phyloP scores from a whole-genome alignment of 108 stramenopile genomes.

The Chaetoceros tenuissimus region DNA sequence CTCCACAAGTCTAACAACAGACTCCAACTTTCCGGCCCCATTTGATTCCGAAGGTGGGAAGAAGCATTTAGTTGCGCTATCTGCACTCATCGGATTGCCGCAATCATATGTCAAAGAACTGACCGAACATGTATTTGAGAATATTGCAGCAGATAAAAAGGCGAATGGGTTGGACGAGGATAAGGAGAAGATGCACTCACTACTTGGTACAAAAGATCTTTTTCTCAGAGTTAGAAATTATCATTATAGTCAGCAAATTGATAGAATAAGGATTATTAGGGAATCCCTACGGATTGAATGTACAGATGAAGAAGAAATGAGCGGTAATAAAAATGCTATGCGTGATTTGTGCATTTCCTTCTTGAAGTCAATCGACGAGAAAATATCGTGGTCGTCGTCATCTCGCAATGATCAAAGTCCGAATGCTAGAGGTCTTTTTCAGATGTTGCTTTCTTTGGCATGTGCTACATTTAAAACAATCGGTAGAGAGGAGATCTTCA shows the following conservation, averaged over 20 bases:
- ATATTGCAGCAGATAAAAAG: not conserved
- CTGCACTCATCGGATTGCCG: conserved; percentile 27
- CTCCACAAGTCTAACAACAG: not conserved
- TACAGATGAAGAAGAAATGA: conserved; percentile 4
- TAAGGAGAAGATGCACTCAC: conserved; percentile 25
- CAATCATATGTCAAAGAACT: conserved; percentile 19
- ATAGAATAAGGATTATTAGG: conserved; percentile 29
- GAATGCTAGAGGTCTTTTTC: not conserved
- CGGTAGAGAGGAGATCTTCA: not conserved
- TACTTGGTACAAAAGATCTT: conserved; percentile 34
- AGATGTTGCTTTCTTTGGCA: conserved; percentile 11
- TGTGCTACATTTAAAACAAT: conserved; percentile 6
- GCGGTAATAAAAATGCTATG: not conserved
- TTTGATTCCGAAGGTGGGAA: conserved; percentile 37
- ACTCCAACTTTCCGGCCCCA: not conserved
- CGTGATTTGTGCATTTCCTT: not conserved
- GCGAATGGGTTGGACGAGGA: not conserved
- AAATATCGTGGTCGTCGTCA: not conserved
- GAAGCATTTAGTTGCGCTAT: conserved; percentile 27
- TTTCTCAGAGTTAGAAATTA: conserved; percentile 16
- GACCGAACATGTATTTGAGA: not conserved
- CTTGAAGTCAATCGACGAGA: not conserved
- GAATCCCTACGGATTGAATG: conserved; percentile 46
- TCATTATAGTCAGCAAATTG: conserved; percentile 34
- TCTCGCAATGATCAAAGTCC: not conserved